Evolutionary conservation across 2,329 filamentous ascomycete genomes (phyloP).

Genomic region (Ceratocystis alfenasii): DNA sequence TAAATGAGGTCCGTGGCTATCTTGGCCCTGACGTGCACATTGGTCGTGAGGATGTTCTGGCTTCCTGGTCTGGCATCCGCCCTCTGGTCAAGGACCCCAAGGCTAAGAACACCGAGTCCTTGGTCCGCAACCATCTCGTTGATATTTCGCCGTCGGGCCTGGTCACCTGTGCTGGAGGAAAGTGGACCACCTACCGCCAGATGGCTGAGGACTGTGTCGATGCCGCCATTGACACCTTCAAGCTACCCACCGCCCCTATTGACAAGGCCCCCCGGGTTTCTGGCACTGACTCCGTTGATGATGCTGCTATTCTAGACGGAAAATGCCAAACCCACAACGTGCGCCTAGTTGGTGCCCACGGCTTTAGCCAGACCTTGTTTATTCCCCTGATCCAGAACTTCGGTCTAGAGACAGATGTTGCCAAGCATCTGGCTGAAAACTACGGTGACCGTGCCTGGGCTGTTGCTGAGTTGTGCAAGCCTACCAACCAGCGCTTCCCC

Average conservation of each 20-base stretch:
- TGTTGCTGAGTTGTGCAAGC: conserved; percentile 66
- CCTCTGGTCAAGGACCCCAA: conserved; percentile 79
- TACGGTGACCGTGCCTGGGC: conserved; percentile 92
- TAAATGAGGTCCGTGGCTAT: conserved; percentile 71
- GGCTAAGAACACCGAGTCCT: conserved; percentile 71
- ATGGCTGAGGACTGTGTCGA: conserved; percentile 88
- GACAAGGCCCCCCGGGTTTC: conserved; percentile 53
- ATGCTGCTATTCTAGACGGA: conserved; percentile 52
- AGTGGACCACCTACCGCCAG: conserved; percentile 88
- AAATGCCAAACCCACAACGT: conserved; percentile 75
- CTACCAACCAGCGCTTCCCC: conserved; percentile 69
- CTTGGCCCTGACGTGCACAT: conserved; percentile 75
- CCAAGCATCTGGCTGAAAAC: conserved; percentile 72
- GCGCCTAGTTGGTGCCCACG: conserved; percentile 70
- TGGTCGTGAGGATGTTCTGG: conserved; percentile 73
- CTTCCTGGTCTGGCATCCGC: conserved; percentile 79
- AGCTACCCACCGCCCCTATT: conserved; percentile 46
- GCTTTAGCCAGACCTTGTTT: conserved; percentile 78
- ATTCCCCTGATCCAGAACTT: conserved; percentile 93
- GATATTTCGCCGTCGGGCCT: conserved; percentile 68
- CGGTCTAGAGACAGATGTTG: conserved; percentile 81
- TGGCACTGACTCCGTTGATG: conserved; percentile 57
- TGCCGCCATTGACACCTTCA: conserved; percentile 59
- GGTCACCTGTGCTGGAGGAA: conserved; percentile 75
- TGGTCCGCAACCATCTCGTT: conserved; percentile 77